Evolutionary conservation across 495 filamentous ascomycete species (phyloP).

Genomic region (Xanthoparmelia taractica): DNA sequence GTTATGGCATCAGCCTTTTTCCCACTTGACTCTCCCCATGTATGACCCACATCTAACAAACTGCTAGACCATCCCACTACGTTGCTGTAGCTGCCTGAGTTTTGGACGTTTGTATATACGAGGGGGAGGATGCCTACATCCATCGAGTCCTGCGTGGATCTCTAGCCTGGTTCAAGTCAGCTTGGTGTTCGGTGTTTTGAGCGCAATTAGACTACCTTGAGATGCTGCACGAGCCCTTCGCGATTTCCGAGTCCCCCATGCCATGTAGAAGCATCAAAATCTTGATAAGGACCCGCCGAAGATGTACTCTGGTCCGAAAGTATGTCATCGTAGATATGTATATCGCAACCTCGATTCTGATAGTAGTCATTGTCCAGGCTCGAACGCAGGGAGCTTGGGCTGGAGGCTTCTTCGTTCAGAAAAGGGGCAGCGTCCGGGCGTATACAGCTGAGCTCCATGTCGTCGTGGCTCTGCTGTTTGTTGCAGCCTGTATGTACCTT

Average conservation of each 20-base stretch:
- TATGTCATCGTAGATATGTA: constrained; percentile 7
- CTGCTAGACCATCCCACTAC: constrained; percentile 3
- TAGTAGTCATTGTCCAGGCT: constrained; percentile 5
- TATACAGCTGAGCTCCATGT: neutral
- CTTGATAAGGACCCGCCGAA: neutral
- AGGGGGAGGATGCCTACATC: constrained; percentile 6
- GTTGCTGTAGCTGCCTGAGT: constrained; percentile 1
- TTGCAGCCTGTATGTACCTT: neutral
- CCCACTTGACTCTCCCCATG: neutral
- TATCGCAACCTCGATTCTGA: neutral
- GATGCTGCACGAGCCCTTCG: neutral
- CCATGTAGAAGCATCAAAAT: neutral
- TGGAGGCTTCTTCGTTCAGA: neutral
- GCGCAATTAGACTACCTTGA: neutral
- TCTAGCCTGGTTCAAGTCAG: neutral
- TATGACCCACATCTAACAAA: constrained; percentile 1
- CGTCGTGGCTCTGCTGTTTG: neutral
- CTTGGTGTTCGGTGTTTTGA: neutral
- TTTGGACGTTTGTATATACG: neutral
- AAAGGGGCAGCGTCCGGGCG: neutral
- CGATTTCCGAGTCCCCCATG: neutral
- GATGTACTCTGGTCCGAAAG: neutral
- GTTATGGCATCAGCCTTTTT: neutral
- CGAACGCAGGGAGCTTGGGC: constrained; percentile 1
- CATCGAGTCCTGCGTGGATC: constrained; percentile 6